Base-by-base conservation (phyloP, 2,329 filamentous ascomycete species). In the Cordyceps cateniannulata region DNA sequence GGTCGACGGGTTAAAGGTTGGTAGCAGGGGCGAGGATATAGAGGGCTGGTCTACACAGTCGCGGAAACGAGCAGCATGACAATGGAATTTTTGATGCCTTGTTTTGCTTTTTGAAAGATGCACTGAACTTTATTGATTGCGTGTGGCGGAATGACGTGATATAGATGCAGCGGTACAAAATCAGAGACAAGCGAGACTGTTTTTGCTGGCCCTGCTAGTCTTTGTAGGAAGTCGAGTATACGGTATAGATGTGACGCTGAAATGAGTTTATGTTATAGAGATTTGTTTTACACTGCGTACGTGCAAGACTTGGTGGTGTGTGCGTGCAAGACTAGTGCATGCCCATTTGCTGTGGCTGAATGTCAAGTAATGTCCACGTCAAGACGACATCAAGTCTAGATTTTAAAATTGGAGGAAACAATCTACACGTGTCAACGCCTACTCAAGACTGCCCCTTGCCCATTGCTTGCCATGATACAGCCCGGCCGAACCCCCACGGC, bases 31-130 rank as follows among this genome's bases (percentile, higher is more conserved):
- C 1, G 93, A 97, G 62, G 93, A 91, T 0, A 98, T 98, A 69
- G 91, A 96, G 60, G 93, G 93, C 3, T 98, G 93, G 93, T 86
- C 91, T 9, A 86, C 81, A 45, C 93, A 98, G 78, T 83, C 96
- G 69, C 93, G 95, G 80, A 89, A 88, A 78, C 84, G 89, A 77
- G 92, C 79, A 75, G 66, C 61, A 55, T 59, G 53, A 59, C 38
- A 44, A 54, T 52, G 45, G 57, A 59, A 6, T 47, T 52, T 60
- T 60, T 42, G 55, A 35, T 52, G 38, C 10, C 45, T 59, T 38
- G 6, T 27, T 24, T 7, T n/a, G 8, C 16, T 35, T 24, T 22
- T 25, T 25, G 20, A 38, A 51, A 9, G 16, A 12, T 47, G 16
- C 2, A n/a, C 12, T 25, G 25, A 25, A 6, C 22, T 18, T 45